Evolutionary conservation across 805 yeast genomes (phyloP).

Genomic region (Clavispora phyllophila): DNA sequence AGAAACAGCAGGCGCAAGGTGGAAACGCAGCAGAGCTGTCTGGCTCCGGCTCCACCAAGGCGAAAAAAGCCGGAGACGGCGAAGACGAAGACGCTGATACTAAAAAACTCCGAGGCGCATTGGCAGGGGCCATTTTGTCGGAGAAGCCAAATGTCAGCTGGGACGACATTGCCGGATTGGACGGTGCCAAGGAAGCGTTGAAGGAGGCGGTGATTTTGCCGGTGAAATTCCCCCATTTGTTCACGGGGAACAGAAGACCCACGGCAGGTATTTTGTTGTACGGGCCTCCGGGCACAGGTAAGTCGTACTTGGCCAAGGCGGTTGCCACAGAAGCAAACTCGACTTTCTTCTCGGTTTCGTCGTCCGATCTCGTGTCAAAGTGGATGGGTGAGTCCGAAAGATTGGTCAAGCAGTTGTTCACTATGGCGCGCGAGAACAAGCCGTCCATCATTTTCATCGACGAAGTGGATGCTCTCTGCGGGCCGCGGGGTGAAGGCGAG

Average conservation of each 20-base stretch:
- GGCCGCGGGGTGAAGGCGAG: slow-evolving; percentile 97
- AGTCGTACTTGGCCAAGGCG: slow-evolving; percentile 93
- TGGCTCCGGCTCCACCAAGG: slow-evolving; percentile 54
- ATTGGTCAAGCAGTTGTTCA: slow-evolving; percentile 87
- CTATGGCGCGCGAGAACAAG: slow-evolving; percentile 93
- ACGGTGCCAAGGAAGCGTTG: slow-evolving; percentile 90
- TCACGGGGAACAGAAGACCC: slow-evolving; percentile 92
- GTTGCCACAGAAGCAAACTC: slow-evolving; percentile 98
- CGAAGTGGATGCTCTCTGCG: slow-evolving; percentile 97
- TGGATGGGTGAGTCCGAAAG: slow-evolving; percentile 99
- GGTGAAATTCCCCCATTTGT: slow-evolving; percentile 91
- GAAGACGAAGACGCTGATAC: slow-evolving; percentile 76
- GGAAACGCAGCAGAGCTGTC: slow-evolving; percentile 43
- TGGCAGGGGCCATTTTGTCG: slow-evolving; percentile 84
- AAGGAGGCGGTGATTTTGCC: slow-evolving; percentile 97
- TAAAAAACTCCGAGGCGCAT: slow-evolving; percentile 83
- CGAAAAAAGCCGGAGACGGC: slow-evolving; percentile 47
- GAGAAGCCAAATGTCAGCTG: slow-evolving; percentile 92
- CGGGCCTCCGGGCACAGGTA: slow-evolving; percentile 91
- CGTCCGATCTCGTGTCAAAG: slow-evolving; percentile 91
- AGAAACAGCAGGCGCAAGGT: slow-evolving; percentile 47
- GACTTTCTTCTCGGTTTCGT: slow-evolving; percentile 93
- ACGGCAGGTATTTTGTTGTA: slow-evolving; percentile 77
- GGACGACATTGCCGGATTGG: slow-evolving; percentile 96
- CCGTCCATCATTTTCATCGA: slow-evolving; percentile 96